These are phyloP conservation scores for Botrytis aclada DNA, from an alignment of 2,329 filamentous ascomycete genomes.

Conservation along the genomic window DNA sequence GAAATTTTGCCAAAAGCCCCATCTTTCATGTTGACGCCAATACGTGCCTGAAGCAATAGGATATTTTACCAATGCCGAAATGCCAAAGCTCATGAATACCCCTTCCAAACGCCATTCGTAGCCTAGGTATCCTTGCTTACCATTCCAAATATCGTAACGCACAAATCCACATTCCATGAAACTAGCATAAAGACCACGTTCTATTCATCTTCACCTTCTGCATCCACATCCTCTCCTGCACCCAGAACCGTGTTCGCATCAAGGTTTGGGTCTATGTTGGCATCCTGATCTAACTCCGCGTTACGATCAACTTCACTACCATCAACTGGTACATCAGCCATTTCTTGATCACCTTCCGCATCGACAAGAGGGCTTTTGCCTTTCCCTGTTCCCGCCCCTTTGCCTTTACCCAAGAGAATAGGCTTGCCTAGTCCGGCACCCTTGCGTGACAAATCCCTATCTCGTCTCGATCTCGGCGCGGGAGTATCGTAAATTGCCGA, in stretches of 20 bases:
- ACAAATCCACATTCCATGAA: not conserved
- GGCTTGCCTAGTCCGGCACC: slow-evolving; percentile 34
- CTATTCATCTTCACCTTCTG: slow-evolving; percentile 9
- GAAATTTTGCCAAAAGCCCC: not conserved
- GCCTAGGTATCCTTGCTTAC: slow-evolving; percentile 11
- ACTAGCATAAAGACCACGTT: not conserved
- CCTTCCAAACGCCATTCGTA: slow-evolving; percentile 12
- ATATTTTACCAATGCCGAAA: slow-evolving; percentile 8
- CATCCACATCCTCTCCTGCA: not conserved
- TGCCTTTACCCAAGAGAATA: slow-evolving; percentile 24
- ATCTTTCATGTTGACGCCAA: slow-evolving; percentile 6
- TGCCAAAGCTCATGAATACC: slow-evolving; percentile 1
- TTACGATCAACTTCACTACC: slow-evolving; percentile 22
- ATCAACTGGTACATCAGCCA: slow-evolving; percentile 38
- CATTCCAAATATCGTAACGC: slow-evolving; percentile 1
- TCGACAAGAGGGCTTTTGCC: slow-evolving; percentile 24
- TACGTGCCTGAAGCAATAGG: not conserved
- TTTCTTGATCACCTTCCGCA: slow-evolving; percentile 32
- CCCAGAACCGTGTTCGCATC: not conserved
- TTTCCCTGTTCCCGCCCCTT: slow-evolving; percentile 24
- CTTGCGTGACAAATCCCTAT: slow-evolving; percentile 24
- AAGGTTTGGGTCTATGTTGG: not conserved
- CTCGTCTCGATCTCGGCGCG: slow-evolving; percentile 26
- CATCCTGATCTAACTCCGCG: slow-evolving; percentile 3
- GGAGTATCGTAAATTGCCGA: slow-evolving; percentile 34